Conservation (phyloP, 768 basidiomycete species). For the Cubamyces lactineus region DNA sequence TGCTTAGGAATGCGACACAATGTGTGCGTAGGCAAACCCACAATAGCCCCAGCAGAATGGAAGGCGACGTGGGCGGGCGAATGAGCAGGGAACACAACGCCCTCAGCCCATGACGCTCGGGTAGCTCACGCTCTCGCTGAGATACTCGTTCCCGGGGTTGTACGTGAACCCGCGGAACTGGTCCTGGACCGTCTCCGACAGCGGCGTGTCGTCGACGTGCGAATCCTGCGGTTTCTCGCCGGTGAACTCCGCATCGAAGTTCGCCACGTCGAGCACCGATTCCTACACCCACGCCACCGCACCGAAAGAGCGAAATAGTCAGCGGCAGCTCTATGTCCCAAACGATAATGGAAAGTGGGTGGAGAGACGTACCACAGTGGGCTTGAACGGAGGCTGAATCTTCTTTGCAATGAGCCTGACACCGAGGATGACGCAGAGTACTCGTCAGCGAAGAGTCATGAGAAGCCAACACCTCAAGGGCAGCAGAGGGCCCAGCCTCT, state of each 20-base stretch:
- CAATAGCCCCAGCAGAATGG: background rate
- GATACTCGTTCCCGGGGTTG: constrained; percentile 81
- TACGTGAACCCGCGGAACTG: constrained; percentile 93
- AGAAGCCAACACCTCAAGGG: background rate
- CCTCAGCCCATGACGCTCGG: constrained; percentile 34
- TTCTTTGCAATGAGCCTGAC: constrained; percentile 83
- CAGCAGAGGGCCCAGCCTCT: background rate
- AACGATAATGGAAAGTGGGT: background rate
- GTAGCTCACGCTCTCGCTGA: constrained; percentile 83
- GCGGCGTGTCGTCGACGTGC: constrained; percentile 89
- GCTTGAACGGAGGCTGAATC: constrained; percentile 97
- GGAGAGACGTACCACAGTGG: constrained; percentile 74
- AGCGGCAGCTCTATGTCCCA: too few relatives aligned
- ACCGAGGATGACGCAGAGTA: background rate
- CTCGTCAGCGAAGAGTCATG: constrained; percentile 1
- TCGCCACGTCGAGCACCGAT: constrained; percentile 91
- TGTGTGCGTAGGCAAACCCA: background rate
- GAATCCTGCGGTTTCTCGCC: constrained; percentile 94
- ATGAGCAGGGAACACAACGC: too few relatives aligned
- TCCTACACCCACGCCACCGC: constrained; percentile 48
- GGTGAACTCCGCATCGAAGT: constrained; percentile 98
- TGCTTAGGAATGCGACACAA: too few relatives aligned
- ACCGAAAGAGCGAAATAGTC: too few relatives aligned
- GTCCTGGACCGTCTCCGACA: constrained; percentile 96
- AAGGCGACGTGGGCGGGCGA: background rate